Evolutionary conservation across 148 eudicot genomes (phyloP).

Genomic region (Arctostaphylos glauca): DNA sequence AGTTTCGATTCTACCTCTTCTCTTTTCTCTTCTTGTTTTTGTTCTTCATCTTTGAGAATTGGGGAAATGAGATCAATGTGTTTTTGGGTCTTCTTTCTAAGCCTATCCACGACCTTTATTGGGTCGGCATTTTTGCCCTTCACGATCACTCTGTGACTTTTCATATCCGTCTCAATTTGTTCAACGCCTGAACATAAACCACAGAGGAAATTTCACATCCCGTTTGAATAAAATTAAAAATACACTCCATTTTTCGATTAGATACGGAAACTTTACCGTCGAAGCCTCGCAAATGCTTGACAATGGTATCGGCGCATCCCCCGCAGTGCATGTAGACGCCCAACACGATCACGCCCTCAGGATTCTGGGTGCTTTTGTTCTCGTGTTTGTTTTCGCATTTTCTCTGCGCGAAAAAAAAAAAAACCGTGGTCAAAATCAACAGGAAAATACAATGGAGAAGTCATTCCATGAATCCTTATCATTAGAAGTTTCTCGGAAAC

Average conservation of each 20-base stretch:
- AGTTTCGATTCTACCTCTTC: constrained; percentile 32
- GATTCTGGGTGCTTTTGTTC: constrained; percentile 8
- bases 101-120: constrained; percentile 39
- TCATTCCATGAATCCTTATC: neutral
- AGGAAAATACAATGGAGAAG: neutral
- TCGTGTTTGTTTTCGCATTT: neutral
- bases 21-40: constrained; percentile 22
- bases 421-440: neutral
- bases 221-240: too few species aligned
- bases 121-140: constrained; percentile 62
- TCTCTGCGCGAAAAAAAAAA: neutral
- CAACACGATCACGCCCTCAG: constrained; percentile 32
- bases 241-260: too few species aligned
- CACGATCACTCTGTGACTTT: constrained; percentile 41
- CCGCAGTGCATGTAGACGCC: constrained; percentile 53
- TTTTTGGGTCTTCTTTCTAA: constrained; percentile 44
- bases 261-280: constrained; percentile 31
- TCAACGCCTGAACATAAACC: constrained; percentile 41
- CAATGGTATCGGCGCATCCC: constrained; percentile 40
- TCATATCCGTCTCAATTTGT: constrained; percentile 37
- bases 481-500: neutral
- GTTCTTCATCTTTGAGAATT: constrained; percentile 21
- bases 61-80: constrained; percentile 54
- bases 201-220: too few species aligned
- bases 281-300: constrained; percentile 37